These are phyloP conservation scores for Chlamydomonas applanata DNA, from an alignment of 139 green algal species.

Conservation along the genomic window DNA sequence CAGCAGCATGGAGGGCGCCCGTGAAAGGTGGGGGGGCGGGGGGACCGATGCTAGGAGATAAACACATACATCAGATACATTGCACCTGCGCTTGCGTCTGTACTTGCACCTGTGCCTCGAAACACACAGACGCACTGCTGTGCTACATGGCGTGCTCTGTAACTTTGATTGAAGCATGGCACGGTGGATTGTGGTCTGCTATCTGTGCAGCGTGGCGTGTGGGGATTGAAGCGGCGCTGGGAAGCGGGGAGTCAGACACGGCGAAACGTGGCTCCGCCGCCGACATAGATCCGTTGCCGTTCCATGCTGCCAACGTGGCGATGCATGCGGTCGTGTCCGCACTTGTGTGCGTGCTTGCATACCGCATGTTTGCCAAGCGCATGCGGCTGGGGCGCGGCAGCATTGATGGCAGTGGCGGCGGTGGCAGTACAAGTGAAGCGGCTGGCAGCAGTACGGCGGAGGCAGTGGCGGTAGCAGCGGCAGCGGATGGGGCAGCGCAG, in stretches of 20 bases:
- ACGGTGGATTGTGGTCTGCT: too few species aligned
- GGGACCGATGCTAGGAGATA: too few species aligned
- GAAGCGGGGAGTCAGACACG: background rate
- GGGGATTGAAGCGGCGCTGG: background rate
- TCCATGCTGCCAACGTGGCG: constrained; percentile 56
- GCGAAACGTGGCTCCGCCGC: background rate
- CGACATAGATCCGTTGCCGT: constrained; percentile 52
- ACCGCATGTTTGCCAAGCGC: too few species aligned
- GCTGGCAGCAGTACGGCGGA: background rate
- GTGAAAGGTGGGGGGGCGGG: constrained; percentile 12
- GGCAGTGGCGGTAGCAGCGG: too few species aligned
- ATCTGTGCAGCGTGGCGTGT: background rate
- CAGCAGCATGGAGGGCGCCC: background rate
- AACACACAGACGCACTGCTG: background rate
- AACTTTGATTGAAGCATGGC: too few species aligned
- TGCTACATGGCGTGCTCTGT: background rate
- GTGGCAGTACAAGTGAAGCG: background rate
- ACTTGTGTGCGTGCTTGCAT: constrained; percentile 30
- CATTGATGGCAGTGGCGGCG: too few species aligned
- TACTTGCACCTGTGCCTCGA: too few species aligned
- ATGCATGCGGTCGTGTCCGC: constrained; percentile 54
- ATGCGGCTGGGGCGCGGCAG: too few species aligned
- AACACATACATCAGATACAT: too few species aligned
- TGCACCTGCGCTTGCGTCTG: too few species aligned
- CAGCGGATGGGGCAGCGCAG: too few species aligned